phyloP scores from a whole-genome alignment of 176 grass and related monocot species.

The Metroxylon sagu region DNA sequence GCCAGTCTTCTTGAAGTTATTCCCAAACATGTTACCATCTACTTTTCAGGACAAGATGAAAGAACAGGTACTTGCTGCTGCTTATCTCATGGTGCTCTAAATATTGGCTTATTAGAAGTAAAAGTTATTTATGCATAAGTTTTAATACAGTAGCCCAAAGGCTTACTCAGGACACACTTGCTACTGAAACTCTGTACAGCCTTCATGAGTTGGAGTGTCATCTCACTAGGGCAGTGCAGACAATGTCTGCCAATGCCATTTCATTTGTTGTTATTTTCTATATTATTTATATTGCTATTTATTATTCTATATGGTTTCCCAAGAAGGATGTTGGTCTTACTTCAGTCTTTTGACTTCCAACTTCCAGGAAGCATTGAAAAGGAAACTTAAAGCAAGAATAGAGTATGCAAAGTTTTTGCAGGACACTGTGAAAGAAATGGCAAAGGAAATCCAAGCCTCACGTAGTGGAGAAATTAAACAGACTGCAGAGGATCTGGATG shows the following conservation, averaged over 20 bases:
- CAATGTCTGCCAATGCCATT: too few relatives aligned
- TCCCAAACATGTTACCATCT: conserved; percentile 95
- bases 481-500: conserved; percentile 92
- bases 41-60: conserved; percentile 95
- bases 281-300: neutral
- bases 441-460: conserved; percentile 73
- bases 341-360: conserved; percentile 15
- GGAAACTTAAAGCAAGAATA: conserved; percentile 83
- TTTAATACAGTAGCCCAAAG: too few relatives aligned
- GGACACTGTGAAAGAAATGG: conserved; percentile 90
- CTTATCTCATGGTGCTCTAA: too few relatives aligned
- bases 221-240: too few relatives aligned
- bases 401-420: conserved; percentile 94
- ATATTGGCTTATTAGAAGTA: too few relatives aligned
- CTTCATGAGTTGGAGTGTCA: too few relatives aligned
- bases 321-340: neutral
- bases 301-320: too few relatives aligned
- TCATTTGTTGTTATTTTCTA: neutral
- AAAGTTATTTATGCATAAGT: too few relatives aligned
- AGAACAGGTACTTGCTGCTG: conserved; percentile 42
- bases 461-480: conserved; percentile 73
- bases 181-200: too few relatives aligned
- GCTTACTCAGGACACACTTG: too few relatives aligned
- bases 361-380: conserved; percentile 72
- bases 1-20: conserved; percentile 84